Conservation (phyloP, 1,139 yeast genomes). For the Debaryomyces singareniensis region DNA sequence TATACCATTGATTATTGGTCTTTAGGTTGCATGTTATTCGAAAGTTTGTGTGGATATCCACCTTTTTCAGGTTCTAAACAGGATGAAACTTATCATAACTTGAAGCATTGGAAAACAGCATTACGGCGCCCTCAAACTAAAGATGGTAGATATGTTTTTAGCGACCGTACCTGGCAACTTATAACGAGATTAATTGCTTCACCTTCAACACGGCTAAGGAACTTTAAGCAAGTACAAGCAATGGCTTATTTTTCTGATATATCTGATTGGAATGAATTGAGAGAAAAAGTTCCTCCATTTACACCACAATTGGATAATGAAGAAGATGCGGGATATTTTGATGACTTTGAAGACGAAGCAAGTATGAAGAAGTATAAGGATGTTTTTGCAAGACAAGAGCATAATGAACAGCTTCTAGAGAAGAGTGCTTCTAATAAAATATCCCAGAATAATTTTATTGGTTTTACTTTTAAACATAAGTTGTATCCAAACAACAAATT, state of each 20-base stretch:
- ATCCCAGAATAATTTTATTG: constrained; percentile 69
- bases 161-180: constrained; percentile 95
- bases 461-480: constrained; percentile 92
- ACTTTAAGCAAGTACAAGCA: constrained; percentile 72
- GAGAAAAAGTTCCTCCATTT: constrained; percentile 81
- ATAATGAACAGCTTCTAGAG: constrained; percentile 76
- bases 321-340: constrained; percentile 98
- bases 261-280: constrained; percentile 59
- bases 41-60: constrained; percentile 89
- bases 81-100: constrained; percentile 90
- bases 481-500: constrained; percentile 55
- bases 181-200: constrained; percentile 74
- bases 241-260: constrained; percentile 82
- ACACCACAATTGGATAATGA: constrained; percentile 95
- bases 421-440: constrained; percentile 33
- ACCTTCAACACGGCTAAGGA: constrained; percentile 67
- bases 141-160: constrained; percentile 85
- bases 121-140: constrained; percentile 87
- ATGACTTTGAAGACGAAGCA: constrained; percentile 92
- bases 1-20: constrained; percentile 99
- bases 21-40: constrained; percentile 90
- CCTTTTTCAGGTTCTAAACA: constrained; percentile 93
- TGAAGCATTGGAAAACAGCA: constrained; percentile 88
- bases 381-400: constrained; percentile 84
- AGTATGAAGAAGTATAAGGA: constrained; percentile 98